Base-by-base conservation (phyloP, 2,329 filamentous ascomycete species). In the Sordariomycetes sp. region DNA sequence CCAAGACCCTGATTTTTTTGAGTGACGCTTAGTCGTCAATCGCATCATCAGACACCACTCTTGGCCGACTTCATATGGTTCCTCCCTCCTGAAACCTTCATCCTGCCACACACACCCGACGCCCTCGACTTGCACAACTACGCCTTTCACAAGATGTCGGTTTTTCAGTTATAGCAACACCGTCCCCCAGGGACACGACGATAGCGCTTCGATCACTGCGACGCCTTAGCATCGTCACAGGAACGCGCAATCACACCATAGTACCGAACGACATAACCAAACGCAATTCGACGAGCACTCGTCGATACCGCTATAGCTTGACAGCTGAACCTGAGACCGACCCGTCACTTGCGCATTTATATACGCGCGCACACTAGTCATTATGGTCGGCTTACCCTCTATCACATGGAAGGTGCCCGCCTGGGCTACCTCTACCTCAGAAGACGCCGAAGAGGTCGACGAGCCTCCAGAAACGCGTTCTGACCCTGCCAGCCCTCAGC, bases 361-460 rank as follows among this genome's bases (percentile, higher is more conserved):
- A 33, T 14, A 10, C 27, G 20, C 59, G 32, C 54, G 59, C 40
- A 63, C 61, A 32, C 55, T 63, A 48, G 58, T 12, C 6, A 32
- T 6, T 3, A 32, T 32, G 30, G 30, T 32, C 5, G 30, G 30
- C 34, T 32, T 34, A 35, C 68, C 64, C 61, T 59, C 58, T 29
- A 51, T 63, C 34, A 39, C 37, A 35, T 50, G 46, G 42, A 48
- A 43, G 43, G 47, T 42, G 34, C 54, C 44, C 35, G 43, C 43
- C 29, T 61, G 57, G 55, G 46, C 45, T 23, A 55, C 58, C 17
- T 49, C 49, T 30, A 45, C 58, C 14, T 65, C 71, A 42, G 72
- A 75, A 39, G 87, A 94, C 37, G 56, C 78, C 45, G 63, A 82
- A 43, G 90, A 95, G 49, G 70, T 79, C 33, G 90, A 96, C 58